Evolutionary conservation across 139 green algal species (phyloP), one percentile per base, ranked within the genome.

Genomic region (Zygnema circumcarinatum): DNA sequence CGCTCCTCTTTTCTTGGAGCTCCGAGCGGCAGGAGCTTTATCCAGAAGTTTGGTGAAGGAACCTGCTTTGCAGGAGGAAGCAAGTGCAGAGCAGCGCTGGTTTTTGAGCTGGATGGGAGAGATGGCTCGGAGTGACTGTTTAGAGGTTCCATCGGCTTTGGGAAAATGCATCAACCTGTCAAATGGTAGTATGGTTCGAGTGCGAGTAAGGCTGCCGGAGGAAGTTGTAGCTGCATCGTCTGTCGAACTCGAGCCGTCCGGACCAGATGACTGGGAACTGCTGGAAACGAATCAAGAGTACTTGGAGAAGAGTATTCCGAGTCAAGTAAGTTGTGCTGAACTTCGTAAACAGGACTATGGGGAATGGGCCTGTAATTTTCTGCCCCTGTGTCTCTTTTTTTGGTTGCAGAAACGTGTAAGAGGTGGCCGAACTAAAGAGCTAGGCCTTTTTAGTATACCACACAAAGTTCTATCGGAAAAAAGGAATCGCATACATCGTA

Each of bases 231-330:
- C 33, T 1, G 94, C 94, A 0, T 73, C 67, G 2, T 85, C 42
- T 0, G 91, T 96, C 22, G 89, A 69, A 20, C 83, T 96, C 2
- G 94, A 96, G 42, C 94, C 94, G 0, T 91, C 90, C 39, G 88
- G 62, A 21, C 67, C 81, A 21, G 94, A 95, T 83, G 95, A 98
- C 88, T 98, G 95, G 95, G 95, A 98, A 89, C 75, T 97, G 53
- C 85, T 97, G 74, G 93, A 98, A 84, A 80, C 93, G 38, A 96
- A 97, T 81, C 94, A 92, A 0, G 93, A 90, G 0, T 92, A 93
- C 42, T 83, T 98, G 73, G 95, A 98, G 72, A 90, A 95, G n/a
- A 85, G 92, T 47, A 79, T 98, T 79, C 91, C 96, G 38, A 85
- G 83, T 20, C 87, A 91, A 75, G 85, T 90, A n/a, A 32, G 83